Base-by-base conservation (phyloP, 805 yeast genomes). In the Yarrowia divulgata region DNA sequence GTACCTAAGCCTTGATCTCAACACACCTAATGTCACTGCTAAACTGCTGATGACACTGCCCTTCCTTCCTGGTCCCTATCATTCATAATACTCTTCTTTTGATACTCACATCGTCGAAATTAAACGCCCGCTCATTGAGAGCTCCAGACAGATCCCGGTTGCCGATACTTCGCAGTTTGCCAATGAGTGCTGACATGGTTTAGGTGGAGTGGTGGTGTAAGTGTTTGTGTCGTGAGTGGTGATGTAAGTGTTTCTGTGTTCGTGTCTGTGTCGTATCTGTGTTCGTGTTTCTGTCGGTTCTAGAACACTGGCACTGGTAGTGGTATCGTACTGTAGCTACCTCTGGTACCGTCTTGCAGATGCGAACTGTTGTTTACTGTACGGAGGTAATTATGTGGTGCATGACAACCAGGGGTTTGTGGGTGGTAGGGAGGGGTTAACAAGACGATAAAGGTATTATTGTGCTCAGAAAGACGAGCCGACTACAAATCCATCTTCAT, bases 61-160 rank as follows among this genome's bases (percentile, higher is more conserved):
- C n/a, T n/a, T n/a, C n/a, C n/a, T n/a, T n/a, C n/a, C n/a, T n/a
- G n/a, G n/a, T n/a, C n/a, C n/a, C n/a, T n/a, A n/a, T n/a, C n/a
- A n/a, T n/a, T n/a, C n/a, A n/a, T n/a, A n/a, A n/a, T n/a, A n/a
- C n/a, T n/a, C n/a, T n/a, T n/a, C n/a, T n/a, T n/a, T n/a, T n/a
- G n/a, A 23, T 45, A 71, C 76, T 43, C 62, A 76, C 76, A 50
- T 77, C 79, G 55, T 75, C 78, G 19, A 77, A 50, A 9, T 72
- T 69, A 48, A 78, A 77, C 55, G 72, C 74, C 19, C 71, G 71
- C 19, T 77, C 75, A 4, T 74, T 66, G 14, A 78, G 69, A 1
- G 78, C 79, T 8, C 71, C 67, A 9, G 80, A 78, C 54, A 78
- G 72, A 68, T 78, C 80, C 37, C 72, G 73, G 60, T 73, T 72